Evolutionary conservation across 1,139 yeast genomes (phyloP), one percentile per base, ranked within the genome.

Genomic region (Taphrina pruni): DNA sequence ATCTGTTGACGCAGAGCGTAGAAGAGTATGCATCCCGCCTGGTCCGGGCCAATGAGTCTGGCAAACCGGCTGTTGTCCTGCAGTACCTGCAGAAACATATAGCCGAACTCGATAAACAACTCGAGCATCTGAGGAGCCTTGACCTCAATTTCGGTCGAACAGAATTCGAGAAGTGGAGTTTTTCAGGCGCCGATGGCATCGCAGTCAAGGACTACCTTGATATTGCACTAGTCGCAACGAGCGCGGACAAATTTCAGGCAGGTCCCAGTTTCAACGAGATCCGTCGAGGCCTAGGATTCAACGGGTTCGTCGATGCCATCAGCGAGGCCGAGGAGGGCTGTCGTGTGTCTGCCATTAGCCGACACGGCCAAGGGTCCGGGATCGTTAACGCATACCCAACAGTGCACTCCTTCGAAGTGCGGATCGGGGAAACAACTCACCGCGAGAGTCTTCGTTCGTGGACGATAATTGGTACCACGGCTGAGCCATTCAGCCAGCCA

Each of bases 361-460:
- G 54, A 26, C 54, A 50, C n/a, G 54, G 54, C n/a, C n/a, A 11
- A n/a, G n/a, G 14, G 12, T 17, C 54, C 8, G 54, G 54, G 1
- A 21, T 2, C n/a, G 9, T 50, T 35, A 50, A 50, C 21, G 54
- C 54, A 11, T 50, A 50, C 36, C 36, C n/a, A 8, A 50, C 36
- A 11, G 36, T 21, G 20, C 51, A 46, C 20, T 12, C 51, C 5
- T 8, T 46, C 51, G n/a, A 46, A 2, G 51, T 46, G 9, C 11
- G 4, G 9, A 46, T 46, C n/a, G 51, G 51, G 2, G 51, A 9
- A 2, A 46, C 26, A n/a, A 17, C 11, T 12, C 6, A 12, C 26
- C 26, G 7, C 21, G 51, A 46, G 26, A 46, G 1, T 8, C 9
- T 46, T 2, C 51, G 8, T 12, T 12, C 51, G 26, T 46, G 51